phyloP scores from a whole-genome alignment of 2,329 filamentous ascomycete genomes.

The Epichloe hybrida region DNA sequence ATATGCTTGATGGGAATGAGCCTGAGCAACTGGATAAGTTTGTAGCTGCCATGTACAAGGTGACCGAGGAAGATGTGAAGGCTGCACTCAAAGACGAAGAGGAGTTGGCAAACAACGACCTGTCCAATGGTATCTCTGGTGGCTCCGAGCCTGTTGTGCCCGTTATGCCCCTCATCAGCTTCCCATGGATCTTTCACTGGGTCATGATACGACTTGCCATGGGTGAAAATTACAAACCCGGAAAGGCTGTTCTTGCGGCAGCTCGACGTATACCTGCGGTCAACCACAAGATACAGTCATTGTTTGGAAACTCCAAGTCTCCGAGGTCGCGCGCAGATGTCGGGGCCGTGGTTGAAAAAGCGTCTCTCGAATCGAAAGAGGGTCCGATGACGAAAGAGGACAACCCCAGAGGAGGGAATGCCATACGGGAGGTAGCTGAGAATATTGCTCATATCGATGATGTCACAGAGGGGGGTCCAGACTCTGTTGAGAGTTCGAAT shows the following conservation, averaged over 20 bases:
- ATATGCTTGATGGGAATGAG: slow-evolving; percentile 46
- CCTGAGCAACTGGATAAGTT: slow-evolving; percentile 53
- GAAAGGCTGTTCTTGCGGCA: slow-evolving; percentile 8
- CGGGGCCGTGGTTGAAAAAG: neutral
- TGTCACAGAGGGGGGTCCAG: neutral
- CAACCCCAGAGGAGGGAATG: neutral
- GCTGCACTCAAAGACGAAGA: slow-evolving; percentile 30
- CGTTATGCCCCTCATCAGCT: slow-evolving; percentile 70
- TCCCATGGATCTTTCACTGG: slow-evolving; percentile 78
- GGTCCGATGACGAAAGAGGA: neutral
- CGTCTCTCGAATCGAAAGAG: neutral
- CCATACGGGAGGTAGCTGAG: neutral
- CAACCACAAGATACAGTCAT: neutral
- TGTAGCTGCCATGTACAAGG: slow-evolving; percentile 74
- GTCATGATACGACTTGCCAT: slow-evolving; percentile 29
- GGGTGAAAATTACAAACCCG: slow-evolving; percentile 13
- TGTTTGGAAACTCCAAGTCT: neutral
- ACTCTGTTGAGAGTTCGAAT: neutral
- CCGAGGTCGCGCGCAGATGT: neutral
- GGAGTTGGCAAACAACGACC: slow-evolving; percentile 20
- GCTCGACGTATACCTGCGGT: slow-evolving; percentile 3
- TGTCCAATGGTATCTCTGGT: neutral
- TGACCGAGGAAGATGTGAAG: slow-evolving; percentile 60
- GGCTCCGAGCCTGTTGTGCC: slow-evolving; percentile 4
- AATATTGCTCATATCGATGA: neutral